Conservation (phyloP, 176 grass and related monocot genomes). For the Pontederia paniculata region DNA sequence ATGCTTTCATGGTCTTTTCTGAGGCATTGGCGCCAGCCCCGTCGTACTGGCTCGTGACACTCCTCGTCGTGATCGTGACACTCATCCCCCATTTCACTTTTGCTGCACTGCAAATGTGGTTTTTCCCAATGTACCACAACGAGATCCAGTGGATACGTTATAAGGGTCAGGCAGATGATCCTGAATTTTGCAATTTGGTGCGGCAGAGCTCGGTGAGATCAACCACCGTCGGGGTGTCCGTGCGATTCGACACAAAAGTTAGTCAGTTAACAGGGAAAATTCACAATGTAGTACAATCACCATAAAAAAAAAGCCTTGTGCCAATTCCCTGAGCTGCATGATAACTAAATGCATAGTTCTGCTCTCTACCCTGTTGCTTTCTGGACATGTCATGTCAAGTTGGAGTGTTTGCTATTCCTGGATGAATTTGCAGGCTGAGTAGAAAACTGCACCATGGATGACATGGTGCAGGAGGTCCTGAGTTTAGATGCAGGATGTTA, state of each 20-base stretch:
- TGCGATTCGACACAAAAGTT: slow-evolving; percentile 47
- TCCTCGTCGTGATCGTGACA: slow-evolving; percentile 55
- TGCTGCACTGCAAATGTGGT: slow-evolving; percentile 51
- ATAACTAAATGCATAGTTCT: slow-evolving; percentile 32
- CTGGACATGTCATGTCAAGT: slow-evolving; percentile 8
- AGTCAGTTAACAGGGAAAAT: slow-evolving; percentile 39
- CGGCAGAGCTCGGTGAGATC: slow-evolving; percentile 57
- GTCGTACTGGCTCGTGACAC: slow-evolving; percentile 67
- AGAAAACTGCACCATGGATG: no score
- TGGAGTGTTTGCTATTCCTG: slow-evolving; percentile 3
- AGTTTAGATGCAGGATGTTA: no score
- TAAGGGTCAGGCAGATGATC: slow-evolving; percentile 66
- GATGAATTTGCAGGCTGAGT: no score
- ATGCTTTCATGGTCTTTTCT: slow-evolving; percentile 63
- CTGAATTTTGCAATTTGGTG: slow-evolving; percentile 47
- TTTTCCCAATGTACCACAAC: slow-evolving; percentile 99
- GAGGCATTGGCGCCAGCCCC: slow-evolving; percentile 60
- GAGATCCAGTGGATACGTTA: slow-evolving; percentile 89
- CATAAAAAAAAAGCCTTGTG: not conserved
- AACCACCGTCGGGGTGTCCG: slow-evolving; percentile 81
- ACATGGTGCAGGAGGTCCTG: no score
- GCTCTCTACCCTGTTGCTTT: not conserved
- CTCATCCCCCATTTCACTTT: slow-evolving; percentile 64
- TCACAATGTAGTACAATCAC: slow-evolving; percentile 26
- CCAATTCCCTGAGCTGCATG: no score